phyloP scores from a whole-genome alignment of 2,329 filamentous ascomycete genomes.

The Aureobasidium namibiae region DNA sequence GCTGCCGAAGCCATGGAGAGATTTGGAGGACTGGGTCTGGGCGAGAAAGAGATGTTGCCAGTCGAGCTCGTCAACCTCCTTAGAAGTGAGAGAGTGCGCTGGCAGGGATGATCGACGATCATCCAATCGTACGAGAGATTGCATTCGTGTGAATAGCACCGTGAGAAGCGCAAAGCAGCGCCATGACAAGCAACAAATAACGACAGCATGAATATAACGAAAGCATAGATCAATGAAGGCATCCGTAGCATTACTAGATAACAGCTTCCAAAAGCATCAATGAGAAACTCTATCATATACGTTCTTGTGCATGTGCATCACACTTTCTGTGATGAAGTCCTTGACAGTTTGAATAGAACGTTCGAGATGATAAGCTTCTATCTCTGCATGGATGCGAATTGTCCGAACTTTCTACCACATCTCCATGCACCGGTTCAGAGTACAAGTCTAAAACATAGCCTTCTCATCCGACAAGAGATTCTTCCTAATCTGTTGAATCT shows the following conservation, averaged over 20 bases:
- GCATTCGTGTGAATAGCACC: background rate
- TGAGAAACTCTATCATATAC: background rate
- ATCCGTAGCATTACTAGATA: background rate
- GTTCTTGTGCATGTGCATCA: background rate
- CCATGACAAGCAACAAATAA: background rate
- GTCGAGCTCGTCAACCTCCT: slow-evolving; percentile 22
- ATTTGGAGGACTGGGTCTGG: slow-evolving; percentile 21
- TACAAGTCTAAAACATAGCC: background rate
- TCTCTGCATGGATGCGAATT: background rate
- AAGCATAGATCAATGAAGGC: background rate
- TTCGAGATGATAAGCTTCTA: no score
- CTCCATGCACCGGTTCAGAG: no score
- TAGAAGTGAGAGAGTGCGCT: slow-evolving; percentile 21
- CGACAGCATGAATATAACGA: slow-evolving; percentile 3
- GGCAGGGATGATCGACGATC: slow-evolving; percentile 17
- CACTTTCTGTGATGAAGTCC: background rate
- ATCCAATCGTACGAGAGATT: background rate
- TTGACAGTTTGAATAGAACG: no score
- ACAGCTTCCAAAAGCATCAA: background rate
- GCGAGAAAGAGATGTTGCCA: slow-evolving; percentile 21
- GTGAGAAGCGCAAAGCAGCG: background rate
- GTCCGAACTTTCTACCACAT: background rate
- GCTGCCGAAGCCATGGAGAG: slow-evolving; percentile 20
- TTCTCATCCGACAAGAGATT: slow-evolving; percentile 32
- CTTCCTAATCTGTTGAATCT: slow-evolving; percentile 45